These are phyloP conservation scores for Talinum fruticosum DNA, from an alignment of 148 eudicot genomes.

Conservation along the genomic window DNA sequence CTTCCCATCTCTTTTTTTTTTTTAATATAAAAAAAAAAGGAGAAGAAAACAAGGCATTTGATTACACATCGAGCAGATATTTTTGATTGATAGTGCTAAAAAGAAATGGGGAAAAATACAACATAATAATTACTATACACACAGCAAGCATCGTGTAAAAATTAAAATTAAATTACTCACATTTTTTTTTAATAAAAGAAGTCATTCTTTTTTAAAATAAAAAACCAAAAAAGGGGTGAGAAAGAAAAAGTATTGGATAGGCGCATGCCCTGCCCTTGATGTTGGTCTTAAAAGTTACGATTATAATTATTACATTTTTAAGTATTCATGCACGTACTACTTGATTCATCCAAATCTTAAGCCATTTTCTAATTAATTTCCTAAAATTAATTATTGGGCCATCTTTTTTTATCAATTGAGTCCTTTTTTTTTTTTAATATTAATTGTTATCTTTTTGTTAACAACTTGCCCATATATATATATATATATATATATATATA, in stretches of 20 bases:
- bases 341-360: not conserved
- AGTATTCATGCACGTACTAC: constrained; percentile 4
- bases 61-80: no score
- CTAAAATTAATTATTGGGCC: not conserved
- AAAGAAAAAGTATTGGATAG: not conserved
- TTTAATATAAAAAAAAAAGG: not conserved
- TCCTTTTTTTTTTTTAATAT: no score
- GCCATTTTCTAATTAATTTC: not conserved
- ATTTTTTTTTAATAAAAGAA: no score
- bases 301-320: not conserved
- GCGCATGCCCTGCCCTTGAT: constrained; percentile 15
- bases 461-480: no score
- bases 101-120: not conserved
- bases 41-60: not conserved
- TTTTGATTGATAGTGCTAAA: no score
- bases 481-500: no score
- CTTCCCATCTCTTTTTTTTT: no score
- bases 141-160: not conserved
- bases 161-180: no score
- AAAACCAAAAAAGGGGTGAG: not conserved
- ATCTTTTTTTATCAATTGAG: no score
- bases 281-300: constrained; percentile 16
- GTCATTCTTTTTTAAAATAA: not conserved
- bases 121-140: not conserved
- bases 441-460: no score